Conservation (phyloP, 306 rosid genomes). For the Medicago ruthenica region DNA sequence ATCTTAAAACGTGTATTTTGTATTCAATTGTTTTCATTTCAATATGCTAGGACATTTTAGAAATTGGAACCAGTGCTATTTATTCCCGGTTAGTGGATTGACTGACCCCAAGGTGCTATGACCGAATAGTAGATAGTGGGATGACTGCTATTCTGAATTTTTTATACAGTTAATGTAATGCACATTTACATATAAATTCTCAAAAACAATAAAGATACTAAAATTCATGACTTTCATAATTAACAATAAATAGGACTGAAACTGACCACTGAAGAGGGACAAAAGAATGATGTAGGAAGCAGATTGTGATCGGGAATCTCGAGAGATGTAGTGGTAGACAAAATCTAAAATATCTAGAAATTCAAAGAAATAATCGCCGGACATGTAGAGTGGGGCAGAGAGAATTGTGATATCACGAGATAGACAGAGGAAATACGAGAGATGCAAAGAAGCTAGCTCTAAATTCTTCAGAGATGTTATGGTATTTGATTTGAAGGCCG, state of each 20-base stretch:
- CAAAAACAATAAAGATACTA: neutral
- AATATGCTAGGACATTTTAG: neutral
- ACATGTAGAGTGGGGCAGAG: neutral
- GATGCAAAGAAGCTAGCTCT: neutral
- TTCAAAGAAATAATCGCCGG: neutral
- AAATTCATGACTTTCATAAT: neutral
- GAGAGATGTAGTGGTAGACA: neutral
- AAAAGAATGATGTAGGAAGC: neutral
- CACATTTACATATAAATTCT: neutral
- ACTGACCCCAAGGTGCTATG: neutral
- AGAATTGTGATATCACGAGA: neutral
- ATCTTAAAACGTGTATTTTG: conserved; percentile 13
- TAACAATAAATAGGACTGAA: neutral
- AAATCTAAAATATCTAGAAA: neutral
- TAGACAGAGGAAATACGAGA: neutral
- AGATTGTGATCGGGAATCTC: neutral
- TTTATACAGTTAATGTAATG: neutral
- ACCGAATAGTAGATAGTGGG: neutral
- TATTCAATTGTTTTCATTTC: conserved; percentile 16
- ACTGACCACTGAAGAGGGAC: neutral
- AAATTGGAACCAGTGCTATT: neutral
- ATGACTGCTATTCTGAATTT: neutral
- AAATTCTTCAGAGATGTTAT: neutral
- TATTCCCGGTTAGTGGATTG: neutral
- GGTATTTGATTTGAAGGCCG: neutral